Evolutionary conservation across 805 yeast species (phyloP).

Genomic region (Dipodascopsis tothii): DNA sequence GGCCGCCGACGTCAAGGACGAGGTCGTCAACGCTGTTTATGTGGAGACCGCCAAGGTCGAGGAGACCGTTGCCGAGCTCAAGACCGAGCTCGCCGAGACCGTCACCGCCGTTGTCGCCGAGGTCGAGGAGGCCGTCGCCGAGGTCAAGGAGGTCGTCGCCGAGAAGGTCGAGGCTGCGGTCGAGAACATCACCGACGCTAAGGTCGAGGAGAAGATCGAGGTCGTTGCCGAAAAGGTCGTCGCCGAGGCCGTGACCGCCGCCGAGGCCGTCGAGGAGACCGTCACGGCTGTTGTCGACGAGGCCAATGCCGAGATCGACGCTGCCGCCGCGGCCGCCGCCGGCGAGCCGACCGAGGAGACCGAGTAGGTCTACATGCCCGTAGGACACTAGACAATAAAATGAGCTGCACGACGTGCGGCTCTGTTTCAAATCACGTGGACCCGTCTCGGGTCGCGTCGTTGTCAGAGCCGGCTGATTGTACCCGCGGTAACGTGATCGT

Average conservation of each 20-base stretch:
- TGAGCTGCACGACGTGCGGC: background rate
- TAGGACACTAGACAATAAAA: too few relatives aligned
- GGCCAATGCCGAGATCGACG: background rate
- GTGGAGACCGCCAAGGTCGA: too few relatives aligned
- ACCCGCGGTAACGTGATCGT: too few relatives aligned
- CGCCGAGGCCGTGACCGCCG: background rate
- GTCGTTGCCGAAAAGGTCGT: background rate
- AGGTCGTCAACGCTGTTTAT: too few relatives aligned
- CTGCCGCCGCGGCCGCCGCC: background rate
- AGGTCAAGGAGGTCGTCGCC: background rate
- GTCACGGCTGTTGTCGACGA: background rate
- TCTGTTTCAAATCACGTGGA: background rate
- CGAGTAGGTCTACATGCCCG: too few relatives aligned
- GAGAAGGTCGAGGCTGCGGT: background rate
- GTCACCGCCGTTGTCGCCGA: background rate
- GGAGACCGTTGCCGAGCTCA: background rate
- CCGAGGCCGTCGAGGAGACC: background rate
- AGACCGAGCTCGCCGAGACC: background rate
- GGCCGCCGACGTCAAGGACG: background rate
- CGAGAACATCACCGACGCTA: background rate
- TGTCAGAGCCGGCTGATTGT: background rate
- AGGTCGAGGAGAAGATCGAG: background rate
- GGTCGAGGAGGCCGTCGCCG: background rate
- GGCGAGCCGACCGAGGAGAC: background rate
- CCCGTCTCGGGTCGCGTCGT: background rate